These are phyloP conservation scores for Rosellinia necatrix DNA, from an alignment of 2,329 filamentous ascomycete genomes.

Conservation along the genomic window DNA sequence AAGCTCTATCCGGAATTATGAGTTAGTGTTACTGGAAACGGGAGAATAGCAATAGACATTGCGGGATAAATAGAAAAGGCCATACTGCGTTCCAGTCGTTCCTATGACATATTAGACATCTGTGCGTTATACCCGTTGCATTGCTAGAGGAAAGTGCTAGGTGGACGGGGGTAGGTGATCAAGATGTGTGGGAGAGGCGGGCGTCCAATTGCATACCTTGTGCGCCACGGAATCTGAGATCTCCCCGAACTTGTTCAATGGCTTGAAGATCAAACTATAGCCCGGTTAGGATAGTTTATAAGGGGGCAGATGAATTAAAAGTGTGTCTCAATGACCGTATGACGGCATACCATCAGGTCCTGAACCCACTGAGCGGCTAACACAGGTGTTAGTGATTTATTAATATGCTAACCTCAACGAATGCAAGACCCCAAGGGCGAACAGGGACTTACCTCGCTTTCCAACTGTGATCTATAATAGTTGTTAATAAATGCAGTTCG, in stretches of 20 bases:
- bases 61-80: neutral
- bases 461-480: conserved; percentile 23
- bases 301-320: neutral
- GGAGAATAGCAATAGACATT: too few species aligned
- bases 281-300: neutral
- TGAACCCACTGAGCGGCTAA: conserved; percentile 72
- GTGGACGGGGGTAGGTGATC: too few species aligned
- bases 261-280: conserved; percentile 75
- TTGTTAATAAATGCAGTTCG: neutral
- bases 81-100: conserved; percentile 28
- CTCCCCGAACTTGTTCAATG: conserved; percentile 69
- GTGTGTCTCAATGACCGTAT: neutral
- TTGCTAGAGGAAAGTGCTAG: neutral
- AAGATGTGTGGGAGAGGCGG: neutral
- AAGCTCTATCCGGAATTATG: conserved; percentile 10
- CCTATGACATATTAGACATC: conserved; percentile 28
- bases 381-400: conserved; percentile 58
- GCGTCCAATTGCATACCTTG: conserved; percentile 31
- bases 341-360: conserved; percentile 15
- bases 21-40: neutral
- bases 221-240: conserved; percentile 69
- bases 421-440: too few species aligned
- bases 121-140: neutral
- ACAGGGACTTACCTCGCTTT: conserved; percentile 21
- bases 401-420: neutral